phyloP scores from a whole-genome alignment of 345 rosid genomes.

The Camelina hispida region DNA sequence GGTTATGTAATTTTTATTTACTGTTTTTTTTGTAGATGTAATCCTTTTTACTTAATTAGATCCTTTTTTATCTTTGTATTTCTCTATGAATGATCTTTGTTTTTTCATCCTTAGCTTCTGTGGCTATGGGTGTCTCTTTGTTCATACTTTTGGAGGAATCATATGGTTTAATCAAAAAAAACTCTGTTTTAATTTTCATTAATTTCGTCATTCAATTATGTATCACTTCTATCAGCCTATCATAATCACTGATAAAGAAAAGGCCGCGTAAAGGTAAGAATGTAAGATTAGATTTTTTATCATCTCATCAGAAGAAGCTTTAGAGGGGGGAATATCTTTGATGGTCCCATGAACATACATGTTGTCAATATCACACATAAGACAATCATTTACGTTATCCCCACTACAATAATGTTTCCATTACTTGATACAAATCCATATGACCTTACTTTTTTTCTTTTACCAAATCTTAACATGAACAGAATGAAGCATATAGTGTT shows the following conservation, averaged over 20 bases:
- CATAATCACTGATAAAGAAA: background rate
- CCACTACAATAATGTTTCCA: slow-evolving; percentile 43
- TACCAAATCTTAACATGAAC: background rate
- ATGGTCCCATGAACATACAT: slow-evolving; percentile 35
- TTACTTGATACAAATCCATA: slow-evolving; percentile 32
- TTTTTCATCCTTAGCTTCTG: slow-evolving; percentile 19
- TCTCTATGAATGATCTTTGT: slow-evolving; percentile 8
- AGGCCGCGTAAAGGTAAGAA: background rate
- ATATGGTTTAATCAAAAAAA: slow-evolving; percentile 22
- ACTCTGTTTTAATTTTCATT: background rate
- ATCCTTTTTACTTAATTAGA: background rate
- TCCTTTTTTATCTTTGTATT: background rate
- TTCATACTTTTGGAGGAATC: slow-evolving; percentile 42
- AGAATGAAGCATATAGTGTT: background rate
- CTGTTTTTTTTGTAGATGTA: slow-evolving; percentile 25
- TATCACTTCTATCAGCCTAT: background rate
- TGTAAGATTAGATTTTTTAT: background rate
- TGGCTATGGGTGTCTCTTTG: slow-evolving; percentile 41
- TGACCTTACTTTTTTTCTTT: background rate
- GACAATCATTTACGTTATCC: slow-evolving; percentile 41
- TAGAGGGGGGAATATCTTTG: background rate
- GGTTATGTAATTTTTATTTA: slow-evolving; percentile 42
- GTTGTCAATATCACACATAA: slow-evolving; percentile 36
- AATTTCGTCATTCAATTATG: background rate
- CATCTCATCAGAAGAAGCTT: background rate